phyloP scores from a whole-genome alignment of 2,329 filamentous ascomycete species.

The Fusarium nygamai region DNA sequence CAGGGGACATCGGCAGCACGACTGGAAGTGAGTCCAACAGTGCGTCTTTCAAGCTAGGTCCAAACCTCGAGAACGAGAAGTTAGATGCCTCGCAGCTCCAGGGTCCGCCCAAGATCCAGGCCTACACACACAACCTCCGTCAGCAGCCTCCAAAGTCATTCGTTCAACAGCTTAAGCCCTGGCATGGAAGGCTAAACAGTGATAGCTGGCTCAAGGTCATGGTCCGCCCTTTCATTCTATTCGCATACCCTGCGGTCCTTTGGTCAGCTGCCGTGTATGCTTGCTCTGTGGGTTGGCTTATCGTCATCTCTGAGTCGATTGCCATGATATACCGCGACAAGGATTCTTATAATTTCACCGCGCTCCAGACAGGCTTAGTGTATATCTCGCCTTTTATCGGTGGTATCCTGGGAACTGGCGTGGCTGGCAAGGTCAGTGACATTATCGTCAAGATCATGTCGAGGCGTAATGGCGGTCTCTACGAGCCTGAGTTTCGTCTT shows the following conservation, averaged over 20 bases:
- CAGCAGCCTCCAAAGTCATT: slow-evolving; percentile 76
- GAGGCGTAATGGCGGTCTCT: slow-evolving; percentile 87
- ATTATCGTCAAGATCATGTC: slow-evolving; percentile 85
- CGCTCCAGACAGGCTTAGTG: slow-evolving; percentile 83
- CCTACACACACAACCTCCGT: slow-evolving; percentile 78
- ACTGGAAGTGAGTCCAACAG: slow-evolving; percentile 36
- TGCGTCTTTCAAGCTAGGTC: slow-evolving; percentile 40
- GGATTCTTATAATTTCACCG: slow-evolving; percentile 80
- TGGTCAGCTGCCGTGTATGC: slow-evolving; percentile 90
- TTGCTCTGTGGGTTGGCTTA: slow-evolving; percentile 92
- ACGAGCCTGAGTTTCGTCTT: slow-evolving; percentile 92
- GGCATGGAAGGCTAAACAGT: slow-evolving; percentile 78
- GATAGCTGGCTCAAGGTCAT: slow-evolving; percentile 85
- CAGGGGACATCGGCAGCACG: slow-evolving; percentile 6
- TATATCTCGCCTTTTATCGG: slow-evolving; percentile 93
- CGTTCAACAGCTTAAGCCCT: slow-evolving; percentile 76
- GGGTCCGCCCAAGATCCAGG: slow-evolving; percentile 49
- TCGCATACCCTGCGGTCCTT: slow-evolving; percentile 85
- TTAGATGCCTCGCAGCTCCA: slow-evolving; percentile 50
- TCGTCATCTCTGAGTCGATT: slow-evolving; percentile 90
- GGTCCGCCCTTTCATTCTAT: slow-evolving; percentile 84
- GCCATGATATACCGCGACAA: slow-evolving; percentile 79
- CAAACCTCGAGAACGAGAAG: slow-evolving; percentile 55
- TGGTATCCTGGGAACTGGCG: slow-evolving; percentile 87
- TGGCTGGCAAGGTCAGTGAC: slow-evolving; percentile 89